Evolutionary conservation across 495 filamentous ascomycete species (phyloP).

Genomic region (Niebla homalea): DNA sequence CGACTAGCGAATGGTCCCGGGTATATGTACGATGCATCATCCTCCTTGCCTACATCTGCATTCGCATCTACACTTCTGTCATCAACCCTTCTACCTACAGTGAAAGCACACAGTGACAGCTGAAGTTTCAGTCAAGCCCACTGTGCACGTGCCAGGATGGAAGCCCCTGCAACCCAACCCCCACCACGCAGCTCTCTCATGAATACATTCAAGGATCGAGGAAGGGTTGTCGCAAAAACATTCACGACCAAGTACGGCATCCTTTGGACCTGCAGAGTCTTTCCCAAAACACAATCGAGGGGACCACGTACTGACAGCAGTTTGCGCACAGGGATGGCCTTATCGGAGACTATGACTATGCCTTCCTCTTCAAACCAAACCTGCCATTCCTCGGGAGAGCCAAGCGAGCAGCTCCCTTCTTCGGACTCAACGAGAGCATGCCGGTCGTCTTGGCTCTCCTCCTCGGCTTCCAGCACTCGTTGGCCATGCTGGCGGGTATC

Average conservation of each 20-base stretch:
- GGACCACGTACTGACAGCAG: too few species aligned
- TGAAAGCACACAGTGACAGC: too few species aligned
- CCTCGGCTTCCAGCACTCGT: constrained; percentile 57
- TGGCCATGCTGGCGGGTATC: constrained; percentile 55
- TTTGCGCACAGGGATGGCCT: constrained; percentile 42
- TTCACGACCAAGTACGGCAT: constrained; percentile 37
- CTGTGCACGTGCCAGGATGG: too few species aligned
- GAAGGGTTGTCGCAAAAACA: constrained; percentile 25
- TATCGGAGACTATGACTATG: constrained; percentile 80
- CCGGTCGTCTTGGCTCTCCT: constrained; percentile 66
- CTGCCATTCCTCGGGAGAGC: constrained; percentile 68
- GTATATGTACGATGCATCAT: too few species aligned
- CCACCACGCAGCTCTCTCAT: too few species aligned
- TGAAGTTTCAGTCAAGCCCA: too few species aligned
- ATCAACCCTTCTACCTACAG: too few species aligned
- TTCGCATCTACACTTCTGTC: too few species aligned
- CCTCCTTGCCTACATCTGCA: too few species aligned
- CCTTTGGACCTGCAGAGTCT: neutral
- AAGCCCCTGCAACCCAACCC: too few species aligned
- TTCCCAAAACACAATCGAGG: neutral
- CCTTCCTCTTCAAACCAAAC: constrained; percentile 60
- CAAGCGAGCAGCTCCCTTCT: constrained; percentile 59
- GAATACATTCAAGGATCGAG: constrained; percentile 20
- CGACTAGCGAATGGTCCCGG: too few species aligned
- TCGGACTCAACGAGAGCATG: constrained; percentile 73